Base-by-base conservation (phyloP, 805 yeast genomes). In the Yamadazyma tumulicola region DNA sequence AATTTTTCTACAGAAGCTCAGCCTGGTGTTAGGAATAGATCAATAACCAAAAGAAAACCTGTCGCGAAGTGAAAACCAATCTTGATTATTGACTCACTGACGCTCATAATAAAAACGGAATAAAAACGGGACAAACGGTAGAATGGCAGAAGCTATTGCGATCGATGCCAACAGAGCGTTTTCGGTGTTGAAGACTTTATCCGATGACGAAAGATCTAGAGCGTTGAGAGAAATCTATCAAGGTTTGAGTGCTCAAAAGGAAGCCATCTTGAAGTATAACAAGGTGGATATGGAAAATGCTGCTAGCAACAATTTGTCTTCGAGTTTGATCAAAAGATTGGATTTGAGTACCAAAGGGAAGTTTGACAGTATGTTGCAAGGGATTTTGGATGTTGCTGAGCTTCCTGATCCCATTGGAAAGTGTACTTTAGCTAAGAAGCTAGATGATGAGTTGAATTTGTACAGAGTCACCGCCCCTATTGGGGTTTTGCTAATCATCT, bases 331-430 rank as follows among this genome's bases (percentile, higher is more conserved):
- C 34, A 89, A 86, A 54, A 72, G 99, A 48, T 69, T 93, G 11
- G 97, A 94, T 55, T 67, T 93, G 25, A 74, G 85, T 30, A 77
- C 74, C 43, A 79, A 81, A 35, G 96, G 84, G 39, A 93, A 94
- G 59, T 93, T 77, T 52, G 97, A 89, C 43, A 68, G 85, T 18
- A 93, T 93, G 99, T 74, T 91, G 34, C 93, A 88, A 55, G 99
- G 99, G 17, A 80, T 93, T 11, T 66, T 83, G 30, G 98, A 93
- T 48, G 98, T 93, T 13, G 93, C 96, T 1, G 74, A 74, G 3
- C 70, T 93, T 34, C 85, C 81, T 19, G 97, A 93, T 56, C 98
- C 98, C 12, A 81, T 91, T 25, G 96, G 96, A n/a, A 83, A 82
- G 55, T 62, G 84, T 42, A 83, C 93, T 2, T 67, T 93, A 48